Percentiles rank a stretch among this genome's conserved stretches.
phyloP scores from a whole-genome alignment of 2,329 filamentous ascomycete genomes.

The Fusarium poae region DNA sequence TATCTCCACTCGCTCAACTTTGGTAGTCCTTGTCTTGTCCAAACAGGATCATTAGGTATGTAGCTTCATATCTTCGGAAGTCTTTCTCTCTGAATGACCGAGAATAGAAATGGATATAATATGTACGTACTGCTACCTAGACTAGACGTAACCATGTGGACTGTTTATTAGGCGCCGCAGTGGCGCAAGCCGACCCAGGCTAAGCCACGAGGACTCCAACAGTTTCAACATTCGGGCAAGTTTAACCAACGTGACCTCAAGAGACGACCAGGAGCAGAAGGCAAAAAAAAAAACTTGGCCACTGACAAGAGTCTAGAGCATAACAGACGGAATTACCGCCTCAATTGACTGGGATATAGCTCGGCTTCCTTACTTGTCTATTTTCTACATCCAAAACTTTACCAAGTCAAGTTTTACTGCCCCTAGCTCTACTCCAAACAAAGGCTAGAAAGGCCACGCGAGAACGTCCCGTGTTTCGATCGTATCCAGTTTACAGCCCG shows the following conservation, averaged over 20 bases:
- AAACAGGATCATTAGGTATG: not conserved
- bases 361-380: not conserved
- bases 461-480: conserved; percentile 40
- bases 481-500: conserved; percentile 22
- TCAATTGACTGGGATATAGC: not conserved
- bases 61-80: conserved; percentile 1
- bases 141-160: not conserved
- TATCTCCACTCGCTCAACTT: conserved; percentile 23
- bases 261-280: not conserved
- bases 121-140: too few species aligned
- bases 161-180: conserved; percentile 20
- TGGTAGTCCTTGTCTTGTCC: conserved; percentile 3
- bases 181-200: conserved; percentile 24
- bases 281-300: not conserved
- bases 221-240: conserved; percentile 7
- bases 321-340: not conserved
- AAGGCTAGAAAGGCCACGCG: conserved; percentile 44
- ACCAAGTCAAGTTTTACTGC: not conserved
- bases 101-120: conserved; percentile 29
- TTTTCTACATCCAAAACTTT: not conserved
- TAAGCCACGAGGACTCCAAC: conserved; percentile 28
- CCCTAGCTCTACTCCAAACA: conserved; percentile 32
- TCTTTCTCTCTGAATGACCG: not conserved
- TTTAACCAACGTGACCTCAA: conserved; percentile 22
- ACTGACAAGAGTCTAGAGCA: not conserved